Evolutionary conservation across 805 yeast species (phyloP), one percentile per base, ranked within the genome.

Genomic region (Cyberlindnera petersonii): DNA sequence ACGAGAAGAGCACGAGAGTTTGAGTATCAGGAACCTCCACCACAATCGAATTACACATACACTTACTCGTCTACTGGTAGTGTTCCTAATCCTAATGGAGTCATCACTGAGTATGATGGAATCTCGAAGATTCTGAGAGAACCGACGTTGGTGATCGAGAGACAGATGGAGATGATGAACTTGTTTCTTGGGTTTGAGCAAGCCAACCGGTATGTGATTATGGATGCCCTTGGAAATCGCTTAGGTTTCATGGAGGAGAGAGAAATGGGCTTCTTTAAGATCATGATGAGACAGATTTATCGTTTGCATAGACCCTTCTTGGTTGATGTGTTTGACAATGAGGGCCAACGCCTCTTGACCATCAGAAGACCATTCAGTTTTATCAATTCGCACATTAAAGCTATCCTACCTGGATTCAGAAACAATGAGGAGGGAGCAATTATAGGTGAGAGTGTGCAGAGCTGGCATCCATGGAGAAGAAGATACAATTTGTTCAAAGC

Each of bases 391-490:
- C 91, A 82, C 54, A 84, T 93, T 49, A 82, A 83, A 56, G 77
- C 83, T 2, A 66, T 74, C 7, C 59, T 82, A 33, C 94, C 95
- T 0, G 72, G 75, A 2, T 63, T 27, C 42, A 51, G 26, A 65
- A 69, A 33, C 27, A 76, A 71, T 33, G 64, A 64, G 11, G 73
- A 70, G 0, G 56, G 65, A 1, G n/a, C n/a, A n/a, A 55, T 78
- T 5, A 65, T 93, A 15, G 98, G 98, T 1, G 97, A 91, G 58
- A 75, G 86, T 20, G 77, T 84, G 5, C 98, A 93, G 61, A 80
- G 83, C 48, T 93, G 96, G 96, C 98, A 93, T 65, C 67, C 82
- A 29, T 89, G 96, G 96, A 74, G 98, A 57, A 70, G 98, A 42
- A 65, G 82, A 34, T 93, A 93, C 61, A 86, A 89, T 54, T 65